Percentiles rank a stretch among this genome's conserved stretches.
phyloP scores from a whole-genome alignment of 805 yeast genomes.

The Kazachstania viticola region DNA sequence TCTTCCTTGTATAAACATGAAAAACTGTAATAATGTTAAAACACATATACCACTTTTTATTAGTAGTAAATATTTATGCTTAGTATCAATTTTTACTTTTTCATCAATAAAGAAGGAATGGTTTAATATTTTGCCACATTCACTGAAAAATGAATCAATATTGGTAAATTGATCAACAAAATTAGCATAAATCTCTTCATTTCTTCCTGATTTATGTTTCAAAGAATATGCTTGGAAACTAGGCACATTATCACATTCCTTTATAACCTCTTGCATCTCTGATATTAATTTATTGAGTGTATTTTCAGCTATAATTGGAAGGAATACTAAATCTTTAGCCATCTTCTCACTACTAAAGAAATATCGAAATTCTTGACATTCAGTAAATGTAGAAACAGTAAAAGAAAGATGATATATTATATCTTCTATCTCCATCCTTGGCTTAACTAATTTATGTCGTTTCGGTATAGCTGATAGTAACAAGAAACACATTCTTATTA shows the following conservation, averaged over 20 bases:
- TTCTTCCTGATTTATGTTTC: not conserved
- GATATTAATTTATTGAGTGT: constrained; percentile 8
- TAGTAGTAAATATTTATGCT: too few species aligned
- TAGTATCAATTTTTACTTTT: too few species aligned
- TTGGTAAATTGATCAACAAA: not conserved
- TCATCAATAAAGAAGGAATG: too few species aligned
- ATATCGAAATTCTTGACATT: constrained; percentile 11
- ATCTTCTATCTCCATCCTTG: constrained; percentile 8
- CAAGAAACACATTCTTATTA: constrained; percentile 12
- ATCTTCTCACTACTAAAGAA: constrained; percentile 11
- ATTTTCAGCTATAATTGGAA: constrained; percentile 18
- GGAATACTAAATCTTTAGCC: constrained; percentile 8
- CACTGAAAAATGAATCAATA: not conserved
- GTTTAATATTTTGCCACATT: too few species aligned
- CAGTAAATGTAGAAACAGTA: constrained; percentile 7
- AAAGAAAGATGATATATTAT: constrained; percentile 7
- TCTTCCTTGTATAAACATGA: too few species aligned
- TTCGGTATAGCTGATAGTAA: constrained; percentile 12
- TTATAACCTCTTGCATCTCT: not conserved
- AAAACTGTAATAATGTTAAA: not conserved
- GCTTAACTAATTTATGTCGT: constrained; percentile 8
- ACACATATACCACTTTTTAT: constrained; percentile 1
- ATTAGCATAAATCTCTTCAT: not conserved
- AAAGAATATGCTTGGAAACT: too few species aligned
- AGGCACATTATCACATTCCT: not conserved